Percentiles rank a stretch among this genome's conserved stretches.
Conservation (phyloP, 768 basidiomycete genomes). For the Wakefieldia striispora region DNA sequence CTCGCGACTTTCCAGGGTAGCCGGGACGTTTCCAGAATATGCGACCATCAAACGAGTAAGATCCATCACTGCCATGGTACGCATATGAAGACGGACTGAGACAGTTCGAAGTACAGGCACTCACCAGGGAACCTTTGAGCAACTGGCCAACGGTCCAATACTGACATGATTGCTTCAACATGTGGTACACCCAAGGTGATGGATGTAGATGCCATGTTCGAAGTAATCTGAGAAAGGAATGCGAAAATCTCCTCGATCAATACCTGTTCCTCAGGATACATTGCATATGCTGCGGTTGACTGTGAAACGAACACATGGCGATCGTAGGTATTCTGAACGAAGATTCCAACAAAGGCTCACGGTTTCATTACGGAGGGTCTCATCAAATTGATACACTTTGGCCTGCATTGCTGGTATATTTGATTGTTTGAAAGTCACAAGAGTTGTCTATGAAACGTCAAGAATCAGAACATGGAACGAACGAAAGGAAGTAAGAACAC, state of each 20-base stretch:
- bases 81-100: neutral
- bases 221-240: constrained; percentile 51
- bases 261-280: constrained; percentile 61
- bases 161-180: constrained; percentile 57
- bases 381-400: constrained; percentile 76
- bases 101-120: constrained; percentile 5
- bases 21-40: constrained; percentile 54
- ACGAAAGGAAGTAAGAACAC: neutral
- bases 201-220: constrained; percentile 30
- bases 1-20: constrained; percentile 41
- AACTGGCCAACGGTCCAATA: constrained; percentile 73
- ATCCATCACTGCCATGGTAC: constrained; percentile 66
- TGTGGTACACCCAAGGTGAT: constrained; percentile 46
- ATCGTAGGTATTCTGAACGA: neutral
- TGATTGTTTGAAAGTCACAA: constrained; percentile 82
- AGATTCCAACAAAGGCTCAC: constrained; percentile 40
- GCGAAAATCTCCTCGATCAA: constrained; percentile 62
- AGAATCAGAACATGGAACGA: neutral
- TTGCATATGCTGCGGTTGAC: constrained; percentile 70
- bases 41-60: constrained; percentile 74
- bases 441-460: constrained; percentile 44
- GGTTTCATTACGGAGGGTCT: constrained; percentile 62
- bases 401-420: constrained; percentile 75
- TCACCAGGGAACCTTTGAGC: constrained; percentile 71
- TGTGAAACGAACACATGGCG: constrained; percentile 24